A percentile compares a stretch with the other conserved stretches of the same genome.
Conservation (phyloP, 768 basidiomycete species). For the Leccinum disarticulatum region DNA sequence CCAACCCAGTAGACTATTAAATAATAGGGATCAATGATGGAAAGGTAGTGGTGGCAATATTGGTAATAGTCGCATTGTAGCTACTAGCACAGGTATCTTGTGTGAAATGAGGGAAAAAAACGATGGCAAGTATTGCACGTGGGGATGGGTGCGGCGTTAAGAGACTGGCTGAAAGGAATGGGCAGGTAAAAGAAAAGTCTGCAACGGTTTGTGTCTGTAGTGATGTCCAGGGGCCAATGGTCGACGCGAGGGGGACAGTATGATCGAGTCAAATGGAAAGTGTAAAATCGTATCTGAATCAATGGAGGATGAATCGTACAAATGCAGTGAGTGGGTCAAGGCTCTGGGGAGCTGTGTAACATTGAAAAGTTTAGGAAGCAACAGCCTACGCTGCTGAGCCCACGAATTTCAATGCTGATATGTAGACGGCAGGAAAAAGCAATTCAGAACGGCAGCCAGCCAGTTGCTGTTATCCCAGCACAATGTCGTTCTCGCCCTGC, state of each 20-base stretch:
- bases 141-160: not conserved
- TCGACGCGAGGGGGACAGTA: not conserved
- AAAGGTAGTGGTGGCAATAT: conserved; percentile 8
- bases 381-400: conserved; percentile 5
- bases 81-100: conserved; percentile 17
- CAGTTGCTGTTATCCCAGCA: conserved; percentile 25
- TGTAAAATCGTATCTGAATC: not conserved
- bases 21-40: not conserved
- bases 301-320: conserved; percentile 4
- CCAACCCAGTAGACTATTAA: not conserved
- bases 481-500: conserved; percentile 31
- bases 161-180: not conserved
- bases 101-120: not conserved
- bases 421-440: not conserved
- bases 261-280: not conserved
- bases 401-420: conserved; percentile 1
- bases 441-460: conserved; percentile 5
- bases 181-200: conserved; percentile 8
- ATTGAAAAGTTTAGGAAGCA: not conserved
- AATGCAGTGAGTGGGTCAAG: conserved; percentile 6
- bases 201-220: conserved; percentile 15
- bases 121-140: conserved; percentile 5
- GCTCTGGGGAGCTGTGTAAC: conserved; percentile 1
- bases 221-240: conserved; percentile 8
- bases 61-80: conserved; percentile 1